A percentile compares a stretch with the other conserved stretches of the same genome.
phyloP scores from a whole-genome alignment of 768 basidiomycete species.

The Tricholoma flavovirens region DNA sequence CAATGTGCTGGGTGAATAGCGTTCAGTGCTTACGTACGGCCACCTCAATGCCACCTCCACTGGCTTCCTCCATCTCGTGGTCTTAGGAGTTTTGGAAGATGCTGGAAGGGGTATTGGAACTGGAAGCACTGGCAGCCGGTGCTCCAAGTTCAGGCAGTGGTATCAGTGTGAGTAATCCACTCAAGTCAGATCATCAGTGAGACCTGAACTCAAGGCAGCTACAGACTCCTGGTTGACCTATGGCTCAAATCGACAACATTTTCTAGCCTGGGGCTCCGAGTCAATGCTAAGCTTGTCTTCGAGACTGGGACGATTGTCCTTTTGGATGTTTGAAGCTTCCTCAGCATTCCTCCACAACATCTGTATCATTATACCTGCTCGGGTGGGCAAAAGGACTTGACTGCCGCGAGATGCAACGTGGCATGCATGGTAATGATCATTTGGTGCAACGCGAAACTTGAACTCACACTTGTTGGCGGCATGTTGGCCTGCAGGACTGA shows the following conservation, averaged over 20 bases:
- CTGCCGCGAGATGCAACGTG: background rate
- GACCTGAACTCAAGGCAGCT: background rate
- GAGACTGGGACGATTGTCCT: background rate
- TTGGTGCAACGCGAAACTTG: background rate
- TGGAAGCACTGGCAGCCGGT: background rate
- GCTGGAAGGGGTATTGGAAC: background rate
- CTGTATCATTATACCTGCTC: background rate
- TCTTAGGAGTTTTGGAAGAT: background rate
- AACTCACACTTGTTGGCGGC: background rate
- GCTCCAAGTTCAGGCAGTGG: background rate
- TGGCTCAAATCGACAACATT: too few relatives aligned
- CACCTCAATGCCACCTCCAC: too few relatives aligned
- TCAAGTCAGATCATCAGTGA: background rate
- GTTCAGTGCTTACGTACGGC: too few relatives aligned
- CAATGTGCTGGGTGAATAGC: too few relatives aligned
- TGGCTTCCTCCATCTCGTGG: background rate
- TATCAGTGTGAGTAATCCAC: background rate
- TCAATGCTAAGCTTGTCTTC: too few relatives aligned
- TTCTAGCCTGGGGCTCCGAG: too few relatives aligned
- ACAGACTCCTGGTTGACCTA: background rate
- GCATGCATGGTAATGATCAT: background rate
- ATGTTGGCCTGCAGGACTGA: too few relatives aligned
- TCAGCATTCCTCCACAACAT: background rate
- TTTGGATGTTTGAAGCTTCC: background rate
- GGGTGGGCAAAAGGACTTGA: background rate